Conservation (phyloP, 140 eudicot genomes). For the Flaveria floridana region DNA sequence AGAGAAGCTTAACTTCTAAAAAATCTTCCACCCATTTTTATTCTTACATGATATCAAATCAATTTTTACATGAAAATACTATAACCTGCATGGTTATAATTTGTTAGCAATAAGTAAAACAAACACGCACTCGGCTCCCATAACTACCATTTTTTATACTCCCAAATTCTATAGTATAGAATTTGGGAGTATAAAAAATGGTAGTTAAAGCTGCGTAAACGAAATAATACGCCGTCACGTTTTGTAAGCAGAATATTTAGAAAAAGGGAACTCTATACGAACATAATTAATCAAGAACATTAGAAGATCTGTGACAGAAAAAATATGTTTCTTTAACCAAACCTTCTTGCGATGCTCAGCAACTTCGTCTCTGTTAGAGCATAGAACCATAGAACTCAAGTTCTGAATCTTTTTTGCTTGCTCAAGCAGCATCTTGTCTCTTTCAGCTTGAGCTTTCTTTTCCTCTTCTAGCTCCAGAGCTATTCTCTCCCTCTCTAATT, state of each 20-base stretch:
- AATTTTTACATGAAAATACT: background rate
- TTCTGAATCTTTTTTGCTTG: conserved; percentile 89
- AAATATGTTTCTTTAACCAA: background rate
- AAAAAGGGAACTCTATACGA: conserved; percentile 8
- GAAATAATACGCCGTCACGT: background rate
- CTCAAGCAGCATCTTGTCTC: conserved; percentile 70
- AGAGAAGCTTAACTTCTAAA: background rate
- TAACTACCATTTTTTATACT: background rate
- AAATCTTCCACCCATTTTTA: background rate
- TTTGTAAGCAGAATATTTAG: background rate
- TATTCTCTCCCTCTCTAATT: conserved; percentile 90
- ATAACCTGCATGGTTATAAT: background rate
- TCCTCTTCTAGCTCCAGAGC: conserved; percentile 98
- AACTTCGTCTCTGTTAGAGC: conserved; percentile 67
- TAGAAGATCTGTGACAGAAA: background rate
- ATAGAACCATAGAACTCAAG: conserved; percentile 85
- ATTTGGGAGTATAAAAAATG: no score
- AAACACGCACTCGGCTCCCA: background rate
- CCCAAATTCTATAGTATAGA: background rate
- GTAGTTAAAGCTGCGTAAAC: background rate
- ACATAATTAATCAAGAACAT: no score
- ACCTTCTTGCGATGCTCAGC: conserved; percentile 67
- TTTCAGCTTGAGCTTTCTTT: conserved; percentile 91
- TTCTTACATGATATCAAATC: background rate
- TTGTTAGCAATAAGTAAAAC: background rate